A percentile compares a stretch with the other conserved stretches of the same genome.
These are phyloP conservation scores for Dictyostelium intermedium DNA, from an alignment of 78 protist species.

Conservation along the genomic window DNA sequence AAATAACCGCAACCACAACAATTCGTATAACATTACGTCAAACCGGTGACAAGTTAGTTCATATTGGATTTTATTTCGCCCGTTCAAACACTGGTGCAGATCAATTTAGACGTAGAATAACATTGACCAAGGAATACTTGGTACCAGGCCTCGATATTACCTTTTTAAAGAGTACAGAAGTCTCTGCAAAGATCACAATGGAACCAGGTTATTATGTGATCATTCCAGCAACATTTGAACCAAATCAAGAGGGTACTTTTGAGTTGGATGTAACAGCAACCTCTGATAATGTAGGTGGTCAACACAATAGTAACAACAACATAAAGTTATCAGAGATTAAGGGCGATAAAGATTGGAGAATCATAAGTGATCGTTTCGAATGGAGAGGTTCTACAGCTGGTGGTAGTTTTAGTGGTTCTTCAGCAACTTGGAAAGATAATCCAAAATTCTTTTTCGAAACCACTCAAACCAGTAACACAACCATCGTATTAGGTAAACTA, in stretches of 20 bases:
- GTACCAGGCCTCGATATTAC: constrained; percentile 74
- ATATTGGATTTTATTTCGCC: constrained; percentile 67
- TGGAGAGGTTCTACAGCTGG: constrained; percentile 69
- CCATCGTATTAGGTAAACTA: constrained; percentile 24
- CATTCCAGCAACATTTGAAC: constrained; percentile 73
- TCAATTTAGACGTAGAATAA: background rate
- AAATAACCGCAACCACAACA: background rate
- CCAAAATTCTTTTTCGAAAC: constrained; percentile 68
- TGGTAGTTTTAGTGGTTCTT: constrained; percentile 72
- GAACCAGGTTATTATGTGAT: constrained; percentile 61
- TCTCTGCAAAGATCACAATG: constrained; percentile 25
- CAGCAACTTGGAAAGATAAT: constrained; percentile 72
- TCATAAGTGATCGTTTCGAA: background rate
- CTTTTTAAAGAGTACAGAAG: constrained; percentile 39
- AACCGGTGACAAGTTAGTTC: constrained; percentile 59
- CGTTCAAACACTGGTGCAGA: background rate
- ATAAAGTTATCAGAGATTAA: constrained; percentile 11
- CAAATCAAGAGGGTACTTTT: constrained; percentile 58
- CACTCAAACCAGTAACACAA: background rate
- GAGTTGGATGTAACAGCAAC: constrained; percentile 37
- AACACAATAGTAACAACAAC: background rate
- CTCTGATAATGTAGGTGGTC: background rate
- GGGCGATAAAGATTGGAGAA: constrained; percentile 44
- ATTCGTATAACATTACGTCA: constrained; percentile 40
- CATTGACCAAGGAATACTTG: constrained; percentile 13